These are phyloP conservation scores for Pholiota adiposa DNA, from an alignment of 1,284 basidiomycete genomes.

Conservation along the genomic window DNA sequence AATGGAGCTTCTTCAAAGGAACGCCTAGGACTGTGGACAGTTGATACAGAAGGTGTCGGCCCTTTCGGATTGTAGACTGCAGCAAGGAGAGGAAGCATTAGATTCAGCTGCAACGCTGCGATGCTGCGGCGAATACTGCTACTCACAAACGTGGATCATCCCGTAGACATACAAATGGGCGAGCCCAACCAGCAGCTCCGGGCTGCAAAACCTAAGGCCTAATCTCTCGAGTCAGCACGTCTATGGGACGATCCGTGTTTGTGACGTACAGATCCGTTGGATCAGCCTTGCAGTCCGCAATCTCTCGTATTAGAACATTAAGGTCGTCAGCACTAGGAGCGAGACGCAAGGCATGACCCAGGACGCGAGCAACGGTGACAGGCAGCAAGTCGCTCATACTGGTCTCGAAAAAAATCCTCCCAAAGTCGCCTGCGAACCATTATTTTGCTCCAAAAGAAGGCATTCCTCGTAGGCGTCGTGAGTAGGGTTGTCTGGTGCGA, in stretches of 20 bases:
- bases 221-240: no score
- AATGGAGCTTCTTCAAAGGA: no score
- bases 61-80: no score
- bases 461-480: conserved; percentile 10
- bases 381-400: conserved; percentile 4
- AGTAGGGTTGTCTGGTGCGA: conserved; percentile 4
- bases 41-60: no score
- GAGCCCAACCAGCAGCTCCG: conserved; percentile 15
- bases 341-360: conserved; percentile 13
- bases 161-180: conserved; percentile 18
- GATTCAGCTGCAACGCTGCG: no score
- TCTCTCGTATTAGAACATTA: no score
- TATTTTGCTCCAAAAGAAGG: not conserved
- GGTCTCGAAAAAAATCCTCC: not conserved
- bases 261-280: no score
- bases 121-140: not conserved
- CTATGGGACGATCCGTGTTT: no score
- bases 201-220: not conserved
- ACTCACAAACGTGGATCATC: conserved; percentile 15
- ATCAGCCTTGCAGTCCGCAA: no score
- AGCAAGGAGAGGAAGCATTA: no score
- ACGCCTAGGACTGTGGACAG: no score
- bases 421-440: not conserved
- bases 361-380: conserved; percentile 5
- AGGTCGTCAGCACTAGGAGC: conserved; percentile 6